Evolutionary conservation across 164 flowering plant genomes (phyloP), one percentile per base, ranked within the genome.

Genomic region (Chloranthus sessilifolius): DNA sequence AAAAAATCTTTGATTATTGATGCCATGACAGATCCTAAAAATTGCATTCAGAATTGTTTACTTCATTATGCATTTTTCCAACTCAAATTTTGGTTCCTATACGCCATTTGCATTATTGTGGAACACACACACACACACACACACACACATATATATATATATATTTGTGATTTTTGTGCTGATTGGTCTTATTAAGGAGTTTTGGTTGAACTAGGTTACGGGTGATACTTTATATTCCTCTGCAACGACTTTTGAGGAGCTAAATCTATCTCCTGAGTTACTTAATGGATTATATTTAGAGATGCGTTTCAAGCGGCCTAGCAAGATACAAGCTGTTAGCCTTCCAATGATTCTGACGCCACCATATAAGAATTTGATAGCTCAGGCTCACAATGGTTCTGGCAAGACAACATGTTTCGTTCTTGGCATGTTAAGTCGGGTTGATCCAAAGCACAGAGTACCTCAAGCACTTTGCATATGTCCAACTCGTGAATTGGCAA

Each of bases 311-410:
- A 75, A 75, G 40, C 68, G 70, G 55, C 99, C 97, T 0, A 92
- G 99, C 52, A 88, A 82, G 71, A 86, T 92, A 24, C 99, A 92
- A 48, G 79, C 84, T 0, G 65, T 86, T n/a, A 86, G 78, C 28
- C 69, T 92, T 63, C 99, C 99, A 0, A 92, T 92, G 99, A 92
- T 92, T 12, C 50, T 92, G 63, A 84, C 80, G 10, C 92, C 97
- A 15, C 99, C 99, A 0, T 46, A 79, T 55, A 81, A 74, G 61
- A 69, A 88, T 62, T 49, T 92, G 48, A 72, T 92, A 22, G 99
- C 99, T 37, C 97, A 92, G 53, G 95, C 99, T 15, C 97, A 86
- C 47, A 88, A 92, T 68, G 99, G 99, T 7, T 86, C 97, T 44
- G 97, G 99, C 0, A 92, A 92, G 65, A 88, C 99, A 0, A 92